phyloP scores from a whole-genome alignment of 768 basidiomycete species.

The Lepiota subincarnata region DNA sequence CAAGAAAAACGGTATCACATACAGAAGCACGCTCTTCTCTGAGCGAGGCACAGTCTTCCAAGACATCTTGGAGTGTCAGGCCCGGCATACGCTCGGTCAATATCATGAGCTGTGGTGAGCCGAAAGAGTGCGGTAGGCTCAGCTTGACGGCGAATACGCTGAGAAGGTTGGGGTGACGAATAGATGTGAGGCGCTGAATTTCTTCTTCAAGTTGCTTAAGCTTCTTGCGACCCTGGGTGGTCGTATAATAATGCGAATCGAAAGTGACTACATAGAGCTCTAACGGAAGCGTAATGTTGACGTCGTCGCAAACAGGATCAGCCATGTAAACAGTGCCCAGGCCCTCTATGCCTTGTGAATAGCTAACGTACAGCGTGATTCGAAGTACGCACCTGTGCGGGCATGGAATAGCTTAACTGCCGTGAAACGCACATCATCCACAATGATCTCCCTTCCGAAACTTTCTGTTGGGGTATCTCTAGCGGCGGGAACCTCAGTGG shows the following conservation, averaged over 20 bases:
- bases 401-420: constrained; percentile 73
- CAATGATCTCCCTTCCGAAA: constrained; percentile 53
- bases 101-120: constrained; percentile 50
- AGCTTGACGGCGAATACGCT: constrained; percentile 67
- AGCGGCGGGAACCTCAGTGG: constrained; percentile 56
- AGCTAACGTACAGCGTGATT: neutral
- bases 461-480: constrained; percentile 56
- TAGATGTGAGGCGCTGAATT: constrained; percentile 51
- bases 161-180: constrained; percentile 66
- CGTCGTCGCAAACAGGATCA: constrained; percentile 72
- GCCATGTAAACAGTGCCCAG: too few species aligned
- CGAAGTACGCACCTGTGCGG: constrained; percentile 45
- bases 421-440: constrained; percentile 56
- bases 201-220: constrained; percentile 63
- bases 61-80: constrained; percentile 63
- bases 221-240: constrained; percentile 69
- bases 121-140: constrained; percentile 38
- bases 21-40: constrained; percentile 69
- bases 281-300: constrained; percentile 50
- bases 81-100: constrained; percentile 70
- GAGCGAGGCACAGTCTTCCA: constrained; percentile 76
- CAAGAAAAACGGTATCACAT: constrained; percentile 18
- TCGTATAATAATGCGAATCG: constrained; percentile 62
- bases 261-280: constrained; percentile 70
- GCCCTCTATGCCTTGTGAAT: too few species aligned